phyloP scores from a whole-genome alignment of 2,329 filamentous ascomycete species.

The Colletotrichum eleusines region DNA sequence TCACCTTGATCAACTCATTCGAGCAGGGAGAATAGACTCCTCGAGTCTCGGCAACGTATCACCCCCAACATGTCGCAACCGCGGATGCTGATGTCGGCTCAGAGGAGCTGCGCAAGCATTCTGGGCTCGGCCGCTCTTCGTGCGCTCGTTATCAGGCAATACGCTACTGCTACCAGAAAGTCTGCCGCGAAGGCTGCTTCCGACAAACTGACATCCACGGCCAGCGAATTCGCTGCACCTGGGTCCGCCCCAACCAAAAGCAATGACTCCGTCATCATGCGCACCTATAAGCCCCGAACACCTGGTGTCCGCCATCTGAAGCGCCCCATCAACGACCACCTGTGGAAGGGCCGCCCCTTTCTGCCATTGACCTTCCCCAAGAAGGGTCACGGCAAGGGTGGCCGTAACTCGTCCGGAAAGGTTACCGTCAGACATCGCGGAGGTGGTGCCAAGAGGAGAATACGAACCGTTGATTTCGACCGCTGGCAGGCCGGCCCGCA shows the following conservation, averaged over 20 bases:
- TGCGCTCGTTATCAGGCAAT: conserved; percentile 22
- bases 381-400: conserved; percentile 92
- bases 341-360: conserved; percentile 93
- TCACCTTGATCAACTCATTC: conserved; percentile 8
- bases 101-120: conserved; percentile 21
- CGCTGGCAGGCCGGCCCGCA: conserved; percentile 85
- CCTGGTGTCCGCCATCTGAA: conserved; percentile 92
- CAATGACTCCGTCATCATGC: conserved; percentile 65
- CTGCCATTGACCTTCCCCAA: conserved; percentile 89
- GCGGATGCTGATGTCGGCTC: conserved; percentile 23
- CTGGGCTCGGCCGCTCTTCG: conserved; percentile 27
- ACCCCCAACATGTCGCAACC: conserved; percentile 7
- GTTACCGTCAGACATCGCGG: conserved; percentile 93
- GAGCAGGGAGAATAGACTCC: conserved; percentile 6
- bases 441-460: conserved; percentile 91
- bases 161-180: conserved; percentile 32
- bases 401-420: conserved; percentile 86
- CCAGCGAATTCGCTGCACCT: conserved; percentile 40
- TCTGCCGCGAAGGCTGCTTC: conserved; percentile 19
- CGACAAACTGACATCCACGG: conserved; percentile 42
- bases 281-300: conserved; percentile 93
- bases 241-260: conserved; percentile 45
- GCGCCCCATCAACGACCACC: conserved; percentile 93
- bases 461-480: conserved; percentile 91
- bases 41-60: neutral